Conservation (phyloP, 805 yeast species). For the Hemisphaericaspora nanyangensis region DNA sequence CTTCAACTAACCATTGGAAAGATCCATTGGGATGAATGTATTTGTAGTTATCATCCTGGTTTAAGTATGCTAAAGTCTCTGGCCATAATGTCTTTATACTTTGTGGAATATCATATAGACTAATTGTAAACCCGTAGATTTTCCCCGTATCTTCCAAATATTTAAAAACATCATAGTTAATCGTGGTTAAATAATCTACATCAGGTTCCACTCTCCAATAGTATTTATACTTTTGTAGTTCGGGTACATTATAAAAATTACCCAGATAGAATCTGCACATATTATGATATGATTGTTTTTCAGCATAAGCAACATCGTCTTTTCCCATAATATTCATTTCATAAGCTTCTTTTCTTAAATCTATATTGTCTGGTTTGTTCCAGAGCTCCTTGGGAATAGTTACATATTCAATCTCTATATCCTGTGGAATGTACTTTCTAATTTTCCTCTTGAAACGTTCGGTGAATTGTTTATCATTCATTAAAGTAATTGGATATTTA, state of each 20-base stretch:
- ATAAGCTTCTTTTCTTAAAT: conserved; percentile 36
- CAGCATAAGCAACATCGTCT: conserved; percentile 58
- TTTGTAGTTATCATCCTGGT: conserved; percentile 53
- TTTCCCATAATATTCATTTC: conserved; percentile 38
- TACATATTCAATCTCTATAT: conserved; percentile 34
- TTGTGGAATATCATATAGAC: conserved; percentile 66
- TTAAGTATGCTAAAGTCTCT: conserved; percentile 57
- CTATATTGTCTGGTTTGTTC: conserved; percentile 58
- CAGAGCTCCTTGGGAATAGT: conserved; percentile 45
- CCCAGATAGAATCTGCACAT: conserved; percentile 82
- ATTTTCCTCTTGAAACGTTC: conserved; percentile 46
- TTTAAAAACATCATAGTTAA: conserved; percentile 74
- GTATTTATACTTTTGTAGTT: conserved; percentile 56
- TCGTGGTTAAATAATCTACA: conserved; percentile 61
- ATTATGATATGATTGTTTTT: conserved; percentile 63
- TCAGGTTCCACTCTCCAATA: conserved; percentile 83
- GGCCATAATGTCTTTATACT: conserved; percentile 66
- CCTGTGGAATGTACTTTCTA: conserved; percentile 10
- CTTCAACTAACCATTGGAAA: conserved; percentile 49
- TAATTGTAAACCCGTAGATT: conserved; percentile 70
- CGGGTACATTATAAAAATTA: conserved; percentile 59
- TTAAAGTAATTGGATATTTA: conserved; percentile 75
- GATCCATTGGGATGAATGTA: conserved; percentile 47
- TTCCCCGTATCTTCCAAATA: conserved; percentile 66
- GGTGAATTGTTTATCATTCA: conserved; percentile 68